Percentiles rank a stretch among this genome's conserved stretches.
These are phyloP conservation scores for Lipomyces sp. DNA, from an alignment of 805 yeast species.

Conservation along the genomic window DNA sequence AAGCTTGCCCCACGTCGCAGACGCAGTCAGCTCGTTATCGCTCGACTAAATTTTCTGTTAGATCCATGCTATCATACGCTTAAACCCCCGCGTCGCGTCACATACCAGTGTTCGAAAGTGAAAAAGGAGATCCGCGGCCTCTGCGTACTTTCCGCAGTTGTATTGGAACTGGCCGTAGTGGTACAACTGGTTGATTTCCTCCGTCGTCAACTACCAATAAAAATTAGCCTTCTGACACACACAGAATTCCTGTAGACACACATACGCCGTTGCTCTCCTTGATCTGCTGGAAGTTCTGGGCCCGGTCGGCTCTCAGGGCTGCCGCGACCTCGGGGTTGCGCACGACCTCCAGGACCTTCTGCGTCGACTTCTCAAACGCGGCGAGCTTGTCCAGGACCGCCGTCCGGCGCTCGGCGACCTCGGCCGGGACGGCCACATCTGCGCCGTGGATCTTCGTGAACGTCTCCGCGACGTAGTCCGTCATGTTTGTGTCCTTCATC, in stretches of 20 bases:
- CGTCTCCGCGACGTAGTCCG: conserved; percentile 47
- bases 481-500: conserved; percentile 58
- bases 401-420: conserved; percentile 39
- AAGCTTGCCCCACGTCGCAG: conserved; percentile 68
- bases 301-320: conserved; percentile 53
- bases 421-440: conserved; percentile 42
- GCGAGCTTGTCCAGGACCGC: conserved; percentile 38
- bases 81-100: not conserved
- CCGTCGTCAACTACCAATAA: conserved; percentile 34
- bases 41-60: conserved; percentile 39
- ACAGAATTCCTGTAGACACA: not conserved
- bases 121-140: conserved; percentile 56
- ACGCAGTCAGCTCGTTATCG: conserved; percentile 48
- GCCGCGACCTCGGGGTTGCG: conserved; percentile 51
- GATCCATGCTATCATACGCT: not conserved
- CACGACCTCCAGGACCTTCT: conserved; percentile 16
- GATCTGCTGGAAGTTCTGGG: conserved; percentile 49
- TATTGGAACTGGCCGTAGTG: conserved; percentile 61
- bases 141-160: conserved; percentile 59
- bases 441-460: conserved; percentile 43
- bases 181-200: conserved; percentile 50
- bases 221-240: not conserved
- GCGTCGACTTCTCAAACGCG: conserved; percentile 26
- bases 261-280: conserved; percentile 43
- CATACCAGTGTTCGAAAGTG: conserved; percentile 50